Percentiles rank a stretch among this genome's conserved stretches.
phyloP scores from a whole-genome alignment of 192 early-diverging fungal genomes.

The Entophlyctis helioformis region DNA sequence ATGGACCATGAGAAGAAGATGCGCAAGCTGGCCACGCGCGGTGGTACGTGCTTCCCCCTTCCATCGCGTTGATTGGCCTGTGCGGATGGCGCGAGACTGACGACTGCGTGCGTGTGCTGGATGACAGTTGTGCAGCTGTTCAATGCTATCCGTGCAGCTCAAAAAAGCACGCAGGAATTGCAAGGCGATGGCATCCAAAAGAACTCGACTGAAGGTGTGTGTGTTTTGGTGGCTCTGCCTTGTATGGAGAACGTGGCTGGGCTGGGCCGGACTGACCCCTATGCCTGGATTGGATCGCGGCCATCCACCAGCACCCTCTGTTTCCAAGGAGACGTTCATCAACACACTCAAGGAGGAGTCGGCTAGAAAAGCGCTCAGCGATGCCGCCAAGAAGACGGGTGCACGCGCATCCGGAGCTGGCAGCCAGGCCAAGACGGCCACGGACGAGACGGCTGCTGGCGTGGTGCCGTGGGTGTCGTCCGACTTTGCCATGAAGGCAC shows the following conservation, averaged over 20 bases:
- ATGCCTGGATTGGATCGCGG: too few relatives aligned
- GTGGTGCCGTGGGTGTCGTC: conserved; percentile 10
- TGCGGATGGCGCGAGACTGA: too few relatives aligned
- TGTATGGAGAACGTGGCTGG: too few relatives aligned
- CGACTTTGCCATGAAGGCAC: conserved; percentile 20
- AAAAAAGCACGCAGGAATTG: conserved; percentile 61
- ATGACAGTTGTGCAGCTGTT: conserved; percentile 78
- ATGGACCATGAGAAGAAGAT: conserved; percentile 83
- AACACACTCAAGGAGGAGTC: conserved; percentile 5
- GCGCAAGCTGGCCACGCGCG: conserved; percentile 80
- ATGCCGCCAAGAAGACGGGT: background rate
- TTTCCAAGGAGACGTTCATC: conserved; percentile 5
- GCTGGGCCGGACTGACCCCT: too few relatives aligned
- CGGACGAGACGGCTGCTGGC: background rate
- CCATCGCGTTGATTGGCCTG: too few relatives aligned
- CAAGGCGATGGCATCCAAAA: conserved; percentile 37
- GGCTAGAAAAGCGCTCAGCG: too few relatives aligned
- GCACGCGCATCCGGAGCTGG: background rate
- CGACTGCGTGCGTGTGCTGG: conserved; percentile 2
- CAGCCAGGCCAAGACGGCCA: background rate
- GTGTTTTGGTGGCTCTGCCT: background rate
- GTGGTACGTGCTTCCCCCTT: too few relatives aligned
- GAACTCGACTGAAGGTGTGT: conserved; percentile 10
- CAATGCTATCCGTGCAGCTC: conserved; percentile 83
- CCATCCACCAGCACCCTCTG: background rate